Conservation (phyloP, 441 rosid genomes). For the Omphalea diandra region DNA sequence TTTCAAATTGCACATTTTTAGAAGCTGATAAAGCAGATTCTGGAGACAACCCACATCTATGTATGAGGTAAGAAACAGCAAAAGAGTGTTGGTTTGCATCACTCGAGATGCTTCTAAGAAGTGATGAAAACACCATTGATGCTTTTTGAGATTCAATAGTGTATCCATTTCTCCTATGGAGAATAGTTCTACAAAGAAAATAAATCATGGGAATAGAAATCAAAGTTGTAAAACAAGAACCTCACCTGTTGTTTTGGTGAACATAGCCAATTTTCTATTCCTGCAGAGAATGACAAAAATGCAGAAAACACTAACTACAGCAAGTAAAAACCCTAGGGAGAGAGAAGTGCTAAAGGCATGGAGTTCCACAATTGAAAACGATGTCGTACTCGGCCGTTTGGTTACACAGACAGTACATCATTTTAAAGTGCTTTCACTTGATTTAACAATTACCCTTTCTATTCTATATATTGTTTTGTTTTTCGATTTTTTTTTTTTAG, state of each 20-base stretch:
- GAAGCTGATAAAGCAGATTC: constrained; percentile 23
- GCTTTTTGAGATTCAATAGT: background rate
- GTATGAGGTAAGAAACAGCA: constrained; percentile 17
- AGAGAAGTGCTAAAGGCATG: background rate
- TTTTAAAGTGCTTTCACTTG: too few relatives aligned
- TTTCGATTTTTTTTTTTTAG: too few relatives aligned
- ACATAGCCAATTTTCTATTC: background rate
- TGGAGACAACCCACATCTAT: constrained; percentile 21
- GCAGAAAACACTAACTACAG: background rate
- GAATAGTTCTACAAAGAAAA: background rate
- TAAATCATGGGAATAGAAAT: background rate
- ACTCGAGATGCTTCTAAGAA: background rate
- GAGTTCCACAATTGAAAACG: background rate
- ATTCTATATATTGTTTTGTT: too few relatives aligned
- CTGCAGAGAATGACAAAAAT: background rate
- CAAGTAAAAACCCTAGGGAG: background rate
- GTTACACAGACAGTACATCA: too few relatives aligned
- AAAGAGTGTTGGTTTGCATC: constrained; percentile 10
- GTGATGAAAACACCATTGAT: background rate
- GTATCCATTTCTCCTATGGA: background rate
- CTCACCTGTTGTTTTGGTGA: background rate
- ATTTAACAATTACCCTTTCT: too few relatives aligned
- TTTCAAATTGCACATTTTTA: background rate
- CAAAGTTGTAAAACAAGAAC: background rate
- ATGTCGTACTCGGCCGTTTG: too few relatives aligned